Evolutionary conservation across 108 stramenopile genomes (phyloP).

Genomic region (Aureococcus anophagefferens): DNA sequence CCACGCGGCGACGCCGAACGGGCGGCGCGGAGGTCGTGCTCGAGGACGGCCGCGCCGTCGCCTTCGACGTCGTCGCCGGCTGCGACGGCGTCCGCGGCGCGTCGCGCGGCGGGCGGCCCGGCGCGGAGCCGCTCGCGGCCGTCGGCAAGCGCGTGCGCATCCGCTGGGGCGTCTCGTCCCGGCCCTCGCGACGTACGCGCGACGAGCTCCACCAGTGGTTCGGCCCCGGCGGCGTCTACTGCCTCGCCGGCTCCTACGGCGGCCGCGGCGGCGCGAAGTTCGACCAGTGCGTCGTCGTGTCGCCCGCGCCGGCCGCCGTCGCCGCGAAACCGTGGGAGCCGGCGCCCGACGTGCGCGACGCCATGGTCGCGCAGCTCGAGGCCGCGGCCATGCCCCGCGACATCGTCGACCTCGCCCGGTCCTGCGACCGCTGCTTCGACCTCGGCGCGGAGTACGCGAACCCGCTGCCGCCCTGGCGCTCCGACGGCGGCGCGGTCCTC

Average conservation of each 20-base stretch:
- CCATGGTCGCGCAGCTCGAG: neutral
- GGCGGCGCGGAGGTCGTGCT: neutral
- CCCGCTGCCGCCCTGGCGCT: neutral
- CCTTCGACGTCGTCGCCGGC: slow-evolving; percentile 65
- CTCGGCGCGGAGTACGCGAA: neutral
- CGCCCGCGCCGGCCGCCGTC: neutral
- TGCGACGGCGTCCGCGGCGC: slow-evolving; percentile 64
- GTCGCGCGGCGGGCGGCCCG: slow-evolving; percentile 1
- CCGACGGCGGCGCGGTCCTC: slow-evolving; percentile 28
- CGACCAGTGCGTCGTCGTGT: neutral
- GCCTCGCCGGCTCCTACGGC: neutral
- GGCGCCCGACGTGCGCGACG: too few relatives aligned
- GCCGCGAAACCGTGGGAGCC: too few relatives aligned
- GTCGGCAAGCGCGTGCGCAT: neutral
- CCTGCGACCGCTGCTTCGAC: neutral
- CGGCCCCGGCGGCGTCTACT: neutral
- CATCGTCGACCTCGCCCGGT: neutral
- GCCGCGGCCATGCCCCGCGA: neutral
- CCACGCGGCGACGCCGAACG: too few relatives aligned
- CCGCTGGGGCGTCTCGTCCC: neutral
- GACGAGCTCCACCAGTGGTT: slow-evolving; percentile 1
- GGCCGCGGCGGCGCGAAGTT: neutral
- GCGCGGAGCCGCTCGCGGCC: too few relatives aligned
- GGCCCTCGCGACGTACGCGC: neutral
- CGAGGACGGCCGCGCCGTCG: neutral